These are phyloP conservation scores for Colletotrichum magnum DNA, from an alignment of 2,329 filamentous ascomycete species.

Conservation along the genomic window DNA sequence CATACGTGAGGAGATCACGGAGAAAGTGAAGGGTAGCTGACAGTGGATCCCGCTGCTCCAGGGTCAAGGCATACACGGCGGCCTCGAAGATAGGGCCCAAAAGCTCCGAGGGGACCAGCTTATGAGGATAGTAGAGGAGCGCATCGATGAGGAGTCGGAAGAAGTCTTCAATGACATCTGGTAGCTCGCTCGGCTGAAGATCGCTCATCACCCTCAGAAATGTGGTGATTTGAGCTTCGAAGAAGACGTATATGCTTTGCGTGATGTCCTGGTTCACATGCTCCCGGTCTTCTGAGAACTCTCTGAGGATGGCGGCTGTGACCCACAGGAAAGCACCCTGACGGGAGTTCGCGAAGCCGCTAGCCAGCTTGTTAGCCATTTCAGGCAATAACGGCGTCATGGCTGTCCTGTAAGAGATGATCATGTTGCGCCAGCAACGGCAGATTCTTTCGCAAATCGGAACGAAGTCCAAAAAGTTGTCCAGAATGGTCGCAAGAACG, in stretches of 20 bases:
- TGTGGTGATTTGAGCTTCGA: conserved; percentile 90
- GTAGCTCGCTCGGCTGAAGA: conserved; percentile 80
- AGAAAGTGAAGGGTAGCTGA: conserved; percentile 94
- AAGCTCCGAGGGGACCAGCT: conserved; percentile 83
- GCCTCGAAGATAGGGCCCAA: conserved; percentile 89
- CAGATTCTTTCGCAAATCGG: conserved; percentile 96
- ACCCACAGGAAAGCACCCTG: conserved; percentile 99
- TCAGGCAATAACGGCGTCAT: conserved; percentile 87
- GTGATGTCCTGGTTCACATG: conserved; percentile 86
- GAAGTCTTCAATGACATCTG: conserved; percentile 93
- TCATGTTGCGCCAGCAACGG: conserved; percentile 96
- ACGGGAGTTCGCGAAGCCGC: conserved; percentile 85
- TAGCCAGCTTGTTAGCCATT: conserved; percentile 89
- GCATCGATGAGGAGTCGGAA: conserved; percentile 94
- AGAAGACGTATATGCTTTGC: conserved; percentile 92
- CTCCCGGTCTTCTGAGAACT: conserved; percentile 93
- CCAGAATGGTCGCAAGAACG: conserved; percentile 86
- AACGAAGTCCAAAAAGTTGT: conserved; percentile 87
- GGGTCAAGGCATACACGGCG: conserved; percentile 84
- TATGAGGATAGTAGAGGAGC: conserved; percentile 90
- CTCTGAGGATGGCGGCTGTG: conserved; percentile 92
- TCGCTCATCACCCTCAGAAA: conserved; percentile 93
- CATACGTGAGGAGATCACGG: conserved; percentile 91
- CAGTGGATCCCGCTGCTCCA: conserved; percentile 93
- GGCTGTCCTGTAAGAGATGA: conserved; percentile 92